phyloP scores from a whole-genome alignment of 768 basidiomycete genomes.

The Agrocybe pediades region DNA sequence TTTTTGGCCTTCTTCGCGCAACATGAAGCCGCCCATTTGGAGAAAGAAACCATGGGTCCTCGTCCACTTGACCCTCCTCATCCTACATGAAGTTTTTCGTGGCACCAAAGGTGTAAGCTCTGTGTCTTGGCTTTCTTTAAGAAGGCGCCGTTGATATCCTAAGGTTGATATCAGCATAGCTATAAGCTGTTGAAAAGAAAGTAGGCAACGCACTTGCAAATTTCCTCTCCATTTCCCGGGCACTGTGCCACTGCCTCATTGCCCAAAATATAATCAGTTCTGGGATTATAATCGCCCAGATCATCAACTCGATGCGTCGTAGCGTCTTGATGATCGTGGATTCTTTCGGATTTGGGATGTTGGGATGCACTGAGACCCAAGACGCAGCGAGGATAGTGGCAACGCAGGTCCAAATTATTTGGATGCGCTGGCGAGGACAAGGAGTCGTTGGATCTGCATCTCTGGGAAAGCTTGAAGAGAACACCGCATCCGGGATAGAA shows the following conservation, averaged over 20 bases:
- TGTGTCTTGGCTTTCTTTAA: too few species aligned
- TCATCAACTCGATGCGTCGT: background rate
- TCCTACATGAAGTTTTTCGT: too few species aligned
- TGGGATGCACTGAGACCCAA: background rate
- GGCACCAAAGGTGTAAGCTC: too few species aligned
- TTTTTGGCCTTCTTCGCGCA: background rate
- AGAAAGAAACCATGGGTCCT: background rate
- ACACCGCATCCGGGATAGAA: too few species aligned
- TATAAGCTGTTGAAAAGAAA: background rate
- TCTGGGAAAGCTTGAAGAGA: too few species aligned
- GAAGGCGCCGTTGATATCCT: too few species aligned
- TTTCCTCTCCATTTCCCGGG: background rate
- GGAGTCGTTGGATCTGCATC: background rate
- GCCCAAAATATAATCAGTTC: constrained; percentile 4
- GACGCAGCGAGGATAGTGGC: background rate
- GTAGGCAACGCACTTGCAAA: background rate
- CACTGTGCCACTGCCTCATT: background rate
- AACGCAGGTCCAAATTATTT: background rate
- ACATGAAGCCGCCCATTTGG: constrained; percentile 1
- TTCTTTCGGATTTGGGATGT: background rate
- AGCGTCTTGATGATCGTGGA: background rate
- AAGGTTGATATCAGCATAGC: background rate
- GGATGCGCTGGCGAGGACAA: background rate
- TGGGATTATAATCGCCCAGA: background rate
- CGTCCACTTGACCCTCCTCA: background rate